Evolutionary conservation across 2,329 filamentous ascomycete species (phyloP).

Genomic region (Fusarium sp.): DNA sequence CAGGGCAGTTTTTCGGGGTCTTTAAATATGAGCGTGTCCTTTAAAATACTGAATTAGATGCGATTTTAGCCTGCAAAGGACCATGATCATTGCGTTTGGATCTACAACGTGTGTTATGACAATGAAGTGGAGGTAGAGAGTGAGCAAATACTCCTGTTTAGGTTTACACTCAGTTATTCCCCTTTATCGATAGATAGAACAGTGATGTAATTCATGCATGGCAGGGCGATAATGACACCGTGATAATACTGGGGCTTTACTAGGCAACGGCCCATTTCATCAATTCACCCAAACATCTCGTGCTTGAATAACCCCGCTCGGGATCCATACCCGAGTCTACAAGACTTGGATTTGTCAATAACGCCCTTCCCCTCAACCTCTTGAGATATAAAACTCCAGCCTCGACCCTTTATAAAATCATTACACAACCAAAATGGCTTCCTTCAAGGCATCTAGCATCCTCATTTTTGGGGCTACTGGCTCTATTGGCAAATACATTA

Average conservation of each 20-base stretch:
- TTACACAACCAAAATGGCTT: constrained; percentile 26
- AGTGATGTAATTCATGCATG: background rate
- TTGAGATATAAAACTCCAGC: background rate
- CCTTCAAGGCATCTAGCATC: constrained; percentile 34
- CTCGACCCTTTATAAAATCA: no score
- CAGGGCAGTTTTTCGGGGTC: background rate
- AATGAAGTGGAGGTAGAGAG: background rate
- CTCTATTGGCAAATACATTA: constrained; percentile 56
- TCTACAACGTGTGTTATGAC: background rate
- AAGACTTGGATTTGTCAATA: background rate
- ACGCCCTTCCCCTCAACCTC: background rate
- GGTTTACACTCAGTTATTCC: background rate
- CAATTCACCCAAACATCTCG: constrained; percentile 11
- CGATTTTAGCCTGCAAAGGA: background rate
- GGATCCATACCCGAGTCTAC: background rate
- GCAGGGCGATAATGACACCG: background rate
- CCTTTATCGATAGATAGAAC: background rate
- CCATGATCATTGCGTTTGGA: fast-evolving
- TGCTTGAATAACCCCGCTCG: constrained; percentile 25
- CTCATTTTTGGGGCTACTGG: constrained; percentile 56
- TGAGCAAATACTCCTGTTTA: background rate
- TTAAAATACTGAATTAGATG: background rate
- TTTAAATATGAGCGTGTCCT: background rate
- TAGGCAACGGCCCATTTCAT: background rate
- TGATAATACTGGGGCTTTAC: background rate